Conservation (phyloP, 2,329 filamentous ascomycete species). For the Cladosporium velox region DNA sequence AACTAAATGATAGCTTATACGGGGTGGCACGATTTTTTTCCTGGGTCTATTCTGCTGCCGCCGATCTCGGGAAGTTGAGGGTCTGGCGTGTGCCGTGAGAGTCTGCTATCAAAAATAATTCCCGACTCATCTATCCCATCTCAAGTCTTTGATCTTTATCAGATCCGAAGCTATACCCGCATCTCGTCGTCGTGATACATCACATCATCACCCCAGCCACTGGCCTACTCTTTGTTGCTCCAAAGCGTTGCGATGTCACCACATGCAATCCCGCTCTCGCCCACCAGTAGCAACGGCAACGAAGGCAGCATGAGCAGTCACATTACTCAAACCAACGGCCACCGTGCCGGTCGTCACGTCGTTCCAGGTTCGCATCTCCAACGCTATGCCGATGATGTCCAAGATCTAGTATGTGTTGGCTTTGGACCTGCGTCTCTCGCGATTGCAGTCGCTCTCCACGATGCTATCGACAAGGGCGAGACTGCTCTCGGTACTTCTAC, state of each 20-base stretch:
- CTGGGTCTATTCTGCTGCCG: slow-evolving; percentile 10
- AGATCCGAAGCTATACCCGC: slow-evolving; percentile 19
- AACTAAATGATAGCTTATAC: slow-evolving; percentile 3
- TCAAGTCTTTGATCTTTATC: slow-evolving; percentile 18
- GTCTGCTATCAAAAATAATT: slow-evolving; percentile 7
- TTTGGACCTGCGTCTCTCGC: slow-evolving; percentile 91
- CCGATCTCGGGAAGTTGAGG: slow-evolving; percentile 16
- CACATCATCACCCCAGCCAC: slow-evolving; percentile 13
- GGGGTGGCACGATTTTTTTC: slow-evolving; percentile 17
- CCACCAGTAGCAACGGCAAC: slow-evolving; percentile 14
- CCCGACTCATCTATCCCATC: slow-evolving; percentile 11
- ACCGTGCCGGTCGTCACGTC: slow-evolving; percentile 10
- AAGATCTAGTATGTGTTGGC: slow-evolving; percentile 86
- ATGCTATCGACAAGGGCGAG: slow-evolving; percentile 59
- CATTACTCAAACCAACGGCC: slow-evolving; percentile 10
- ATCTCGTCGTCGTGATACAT: background rate
- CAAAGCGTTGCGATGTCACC: slow-evolving; percentile 24
- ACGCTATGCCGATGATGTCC: slow-evolving; percentile 61
- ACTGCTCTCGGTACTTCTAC: slow-evolving; percentile 40
- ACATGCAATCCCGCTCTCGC: slow-evolving; percentile 22
- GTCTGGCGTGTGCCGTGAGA: background rate
- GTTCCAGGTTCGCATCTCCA: slow-evolving; percentile 41
- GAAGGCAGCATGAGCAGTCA: slow-evolving; percentile 16
- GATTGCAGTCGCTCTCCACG: slow-evolving; percentile 85
- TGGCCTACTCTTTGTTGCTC: background rate